Base-by-base conservation (phyloP, 345 rosid genomes). In the Fremontodendron californicum region DNA sequence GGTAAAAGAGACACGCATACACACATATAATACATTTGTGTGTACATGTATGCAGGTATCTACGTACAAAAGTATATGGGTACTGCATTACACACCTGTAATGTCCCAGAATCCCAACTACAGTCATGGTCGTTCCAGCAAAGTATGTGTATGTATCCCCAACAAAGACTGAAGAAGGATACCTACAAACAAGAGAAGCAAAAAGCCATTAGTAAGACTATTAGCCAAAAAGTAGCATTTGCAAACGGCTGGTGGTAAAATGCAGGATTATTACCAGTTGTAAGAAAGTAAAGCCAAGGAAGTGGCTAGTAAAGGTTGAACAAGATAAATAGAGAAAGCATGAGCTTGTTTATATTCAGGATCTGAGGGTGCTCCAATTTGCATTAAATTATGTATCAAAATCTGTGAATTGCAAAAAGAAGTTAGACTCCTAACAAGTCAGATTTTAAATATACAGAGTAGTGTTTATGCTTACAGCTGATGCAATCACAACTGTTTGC, bases 81-180 rank as follows among this genome's bases (percentile, higher is more conserved):
- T 65, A 65, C 27, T 39, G 3, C 15, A 37, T 39, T 68, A 68
- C 74, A 62, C 73, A 93, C 98, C 97, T 93, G 82, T 90, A 96
- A 84, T 96, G 99, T 69, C 97, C 99, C 18, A 93, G 84, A 78
- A 96, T 92, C 68, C 99, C 99, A 78, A 78, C 95, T 49, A 96
- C 99, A 63, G 98, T 98, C 97, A 96, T 88, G 61, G 99, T 91
- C 99, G 93, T 96, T 76, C 98, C 99, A 0, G 98, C 97, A 80
- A 93, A 96, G 83, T 91, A 92, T 27, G 98, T 96, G 80, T 87
- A 96, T 23, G 99, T 96, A 86, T 96, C 99, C 84, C 99, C 99
- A 75, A 93, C 98, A 83, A 93, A 96, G 72, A 96, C 99, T 27
- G 99, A 82, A 80, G 98, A 96, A 72, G 99, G 98, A 82, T 96